These are phyloP conservation scores for Nigrograna mackinnonii DNA, from an alignment of 2,329 filamentous ascomycete species.

Conservation along the genomic window DNA sequence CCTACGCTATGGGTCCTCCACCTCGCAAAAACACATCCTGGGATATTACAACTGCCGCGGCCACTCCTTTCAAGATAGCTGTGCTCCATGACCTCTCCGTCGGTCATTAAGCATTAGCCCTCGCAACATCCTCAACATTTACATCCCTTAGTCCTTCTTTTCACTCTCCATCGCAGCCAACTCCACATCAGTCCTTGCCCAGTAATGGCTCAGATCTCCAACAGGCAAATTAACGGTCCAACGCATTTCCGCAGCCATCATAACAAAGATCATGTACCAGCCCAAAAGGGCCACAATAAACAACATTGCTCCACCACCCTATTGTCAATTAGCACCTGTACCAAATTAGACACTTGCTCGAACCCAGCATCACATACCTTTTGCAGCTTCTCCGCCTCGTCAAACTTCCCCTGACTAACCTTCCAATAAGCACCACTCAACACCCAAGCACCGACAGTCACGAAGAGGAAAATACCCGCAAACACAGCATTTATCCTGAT, in stretches of 20 bases:
- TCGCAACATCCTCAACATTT: neutral
- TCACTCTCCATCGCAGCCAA: slow-evolving; percentile 25
- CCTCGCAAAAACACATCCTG: neutral
- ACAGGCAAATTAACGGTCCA: slow-evolving; percentile 54
- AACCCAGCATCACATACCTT: slow-evolving; percentile 40
- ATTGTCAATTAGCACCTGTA: slow-evolving; percentile 3
- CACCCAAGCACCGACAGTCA: slow-evolving; percentile 50
- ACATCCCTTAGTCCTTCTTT: slow-evolving; percentile 24
- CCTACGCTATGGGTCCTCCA: too few species aligned
- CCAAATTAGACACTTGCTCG: neutral
- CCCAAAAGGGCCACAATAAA: slow-evolving; percentile 54
- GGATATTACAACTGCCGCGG: too few species aligned
- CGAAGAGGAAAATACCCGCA: slow-evolving; percentile 53
- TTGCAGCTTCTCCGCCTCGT: slow-evolving; percentile 47
- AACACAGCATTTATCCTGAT: slow-evolving; percentile 56
- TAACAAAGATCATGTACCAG: slow-evolving; percentile 59
- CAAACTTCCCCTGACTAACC: slow-evolving; percentile 48
- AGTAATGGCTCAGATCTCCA: slow-evolving; percentile 55
- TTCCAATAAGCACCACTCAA: slow-evolving; percentile 56
- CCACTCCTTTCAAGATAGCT: too few species aligned
- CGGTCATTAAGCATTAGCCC: too few species aligned
- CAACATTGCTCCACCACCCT: slow-evolving; percentile 41
- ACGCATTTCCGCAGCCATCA: slow-evolving; percentile 59
- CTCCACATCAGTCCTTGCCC: slow-evolving; percentile 39
- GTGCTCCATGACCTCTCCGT: too few species aligned